A percentile compares a stretch with the other conserved stretches of the same genome.
Evolutionary conservation across 352 stramenopile species (phyloP).

Genomic region (Phytophthora quininea): DNA sequence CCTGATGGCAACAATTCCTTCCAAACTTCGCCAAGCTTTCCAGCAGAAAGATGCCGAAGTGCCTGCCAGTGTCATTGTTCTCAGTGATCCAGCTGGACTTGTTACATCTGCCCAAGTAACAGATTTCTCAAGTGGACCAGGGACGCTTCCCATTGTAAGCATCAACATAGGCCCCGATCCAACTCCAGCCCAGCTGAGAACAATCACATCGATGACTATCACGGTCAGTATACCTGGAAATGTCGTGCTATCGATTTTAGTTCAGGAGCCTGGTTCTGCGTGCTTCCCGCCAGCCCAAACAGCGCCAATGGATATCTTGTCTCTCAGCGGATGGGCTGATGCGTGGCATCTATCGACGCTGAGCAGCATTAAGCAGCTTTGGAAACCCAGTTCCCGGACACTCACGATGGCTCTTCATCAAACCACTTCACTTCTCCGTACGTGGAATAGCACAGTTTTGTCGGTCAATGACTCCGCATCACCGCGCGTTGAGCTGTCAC

Average conservation of each 20-base stretch:
- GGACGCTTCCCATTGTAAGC: conserved; percentile 39
- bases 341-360: conserved; percentile 48
- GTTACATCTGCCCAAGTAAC: conserved; percentile 25
- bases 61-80: conserved; percentile 25
- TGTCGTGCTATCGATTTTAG: conserved; percentile 23
- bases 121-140: conserved; percentile 28
- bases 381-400: conserved; percentile 28
- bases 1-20: conserved; percentile 21
- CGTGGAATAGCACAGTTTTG: conserved; percentile 43
- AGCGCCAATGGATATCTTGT: conserved; percentile 24
- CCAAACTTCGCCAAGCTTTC: conserved; percentile 35
- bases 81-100: conserved; percentile 29
- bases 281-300: conserved; percentile 29
- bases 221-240: conserved; percentile 39
- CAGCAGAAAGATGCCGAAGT: conserved; percentile 32
- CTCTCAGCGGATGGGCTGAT: conserved; percentile 60
- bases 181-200: conserved; percentile 9
- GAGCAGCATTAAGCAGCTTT: conserved; percentile 32
- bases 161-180: conserved; percentile 29
- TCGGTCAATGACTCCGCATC: conserved; percentile 25
- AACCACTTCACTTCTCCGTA: conserved; percentile 46
- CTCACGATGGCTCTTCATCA: conserved; percentile 22
- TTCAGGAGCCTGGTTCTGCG: conserved; percentile 41
- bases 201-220: conserved; percentile 11
- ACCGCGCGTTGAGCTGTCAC: conserved; percentile 25